phyloP scores from a whole-genome alignment of 305 asterid species.

The Solanum hybrid region DNA sequence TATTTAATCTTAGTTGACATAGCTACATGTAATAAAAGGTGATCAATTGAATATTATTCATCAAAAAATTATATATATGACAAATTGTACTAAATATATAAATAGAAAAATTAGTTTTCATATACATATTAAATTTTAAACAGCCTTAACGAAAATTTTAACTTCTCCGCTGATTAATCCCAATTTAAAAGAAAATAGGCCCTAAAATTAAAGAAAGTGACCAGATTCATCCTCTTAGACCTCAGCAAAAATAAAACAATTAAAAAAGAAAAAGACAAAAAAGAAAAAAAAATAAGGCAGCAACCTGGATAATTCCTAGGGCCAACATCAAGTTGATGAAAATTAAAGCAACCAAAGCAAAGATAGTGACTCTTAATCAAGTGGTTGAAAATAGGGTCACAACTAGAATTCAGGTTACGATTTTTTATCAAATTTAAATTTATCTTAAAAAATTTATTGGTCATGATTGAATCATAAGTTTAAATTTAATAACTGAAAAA shows the following conservation, averaged over 20 bases:
- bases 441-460: fast-evolving
- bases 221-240: neutral
- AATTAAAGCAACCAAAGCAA: neutral
- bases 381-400: neutral
- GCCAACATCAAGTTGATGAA: neutral
- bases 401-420: neutral
- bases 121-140: neutral
- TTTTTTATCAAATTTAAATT: neutral
- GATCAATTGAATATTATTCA: too few species aligned
- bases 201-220: neutral
- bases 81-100: neutral
- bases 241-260: neutral
- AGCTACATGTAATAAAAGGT: neutral
- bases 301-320: neutral
- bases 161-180: neutral
- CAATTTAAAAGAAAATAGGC: neutral
- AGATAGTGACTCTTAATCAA: neutral
- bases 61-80: too few species aligned
- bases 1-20: neutral
- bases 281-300: neutral
- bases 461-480: neutral
- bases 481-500: neutral
- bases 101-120: neutral
- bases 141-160: neutral
- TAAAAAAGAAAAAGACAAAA: neutral